phyloP scores from a whole-genome alignment of 176 grass and related monocot genomes.

The Oryza rufipogon region DNA sequence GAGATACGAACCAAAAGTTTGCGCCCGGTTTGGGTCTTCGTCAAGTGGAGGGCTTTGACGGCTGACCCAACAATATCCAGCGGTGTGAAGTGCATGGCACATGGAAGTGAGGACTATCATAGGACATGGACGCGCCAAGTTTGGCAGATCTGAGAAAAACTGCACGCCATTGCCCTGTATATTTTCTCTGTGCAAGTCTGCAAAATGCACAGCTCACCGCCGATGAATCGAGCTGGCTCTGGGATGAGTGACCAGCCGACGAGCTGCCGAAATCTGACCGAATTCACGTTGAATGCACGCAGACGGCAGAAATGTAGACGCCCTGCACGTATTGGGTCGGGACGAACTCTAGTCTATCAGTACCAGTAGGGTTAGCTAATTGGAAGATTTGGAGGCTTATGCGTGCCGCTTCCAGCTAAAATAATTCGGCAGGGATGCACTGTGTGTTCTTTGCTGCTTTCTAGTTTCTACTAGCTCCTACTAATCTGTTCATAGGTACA shows the following conservation, averaged over 20 bases:
- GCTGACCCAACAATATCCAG: neutral
- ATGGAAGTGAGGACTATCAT: neutral
- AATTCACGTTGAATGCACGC: neutral
- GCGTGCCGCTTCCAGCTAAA: neutral
- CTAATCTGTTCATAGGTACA: neutral
- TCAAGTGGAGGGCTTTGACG: neutral
- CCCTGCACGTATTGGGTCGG: neutral
- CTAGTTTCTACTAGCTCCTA: neutral
- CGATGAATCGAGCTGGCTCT: neutral
- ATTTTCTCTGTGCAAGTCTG: neutral
- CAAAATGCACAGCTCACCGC: neutral
- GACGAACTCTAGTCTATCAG: neutral
- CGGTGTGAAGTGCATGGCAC: neutral
- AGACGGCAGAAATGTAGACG: neutral
- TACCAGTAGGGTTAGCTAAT: neutral
- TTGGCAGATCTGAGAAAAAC: constrained; percentile 21
- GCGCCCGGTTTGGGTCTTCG: neutral
- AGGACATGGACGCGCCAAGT: neutral
- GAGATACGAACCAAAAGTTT: constrained; percentile 1
- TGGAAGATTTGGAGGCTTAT: neutral
- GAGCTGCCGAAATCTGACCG: constrained; percentile 15
- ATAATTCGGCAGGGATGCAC: constrained; percentile 1
- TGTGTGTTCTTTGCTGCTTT: neutral
- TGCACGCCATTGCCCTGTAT: neutral
- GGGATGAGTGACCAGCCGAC: neutral